phyloP scores from a whole-genome alignment of 108 stramenopile genomes.

The Cyclotella choctawhatcheeana region DNA sequence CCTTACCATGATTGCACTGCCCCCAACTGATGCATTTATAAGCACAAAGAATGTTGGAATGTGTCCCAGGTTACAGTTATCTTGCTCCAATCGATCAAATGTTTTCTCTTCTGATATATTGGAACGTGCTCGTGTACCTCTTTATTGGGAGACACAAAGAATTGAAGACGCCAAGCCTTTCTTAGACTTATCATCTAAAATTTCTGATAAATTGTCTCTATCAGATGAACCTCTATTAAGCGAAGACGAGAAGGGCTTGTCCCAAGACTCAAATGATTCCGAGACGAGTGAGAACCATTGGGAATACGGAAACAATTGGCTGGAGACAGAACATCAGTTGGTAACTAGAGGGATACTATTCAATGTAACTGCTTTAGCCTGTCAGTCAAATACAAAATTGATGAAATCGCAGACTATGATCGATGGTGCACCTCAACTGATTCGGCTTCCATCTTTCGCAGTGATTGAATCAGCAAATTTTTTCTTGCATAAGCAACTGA shows the following conservation, averaged over 20 bases:
- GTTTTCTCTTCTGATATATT: constrained; percentile 24
- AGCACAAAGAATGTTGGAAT: background rate
- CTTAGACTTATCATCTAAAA: constrained; percentile 27
- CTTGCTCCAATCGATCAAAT: background rate
- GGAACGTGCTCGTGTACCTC: constrained; percentile 26
- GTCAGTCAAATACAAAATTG: background rate
- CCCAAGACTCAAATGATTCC: background rate
- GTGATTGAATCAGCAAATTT: constrained; percentile 31
- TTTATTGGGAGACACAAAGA: constrained; percentile 32
- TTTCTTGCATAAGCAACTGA: constrained; percentile 14
- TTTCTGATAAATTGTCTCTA: constrained; percentile 26
- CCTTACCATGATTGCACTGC: background rate
- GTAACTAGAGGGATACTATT: constrained; percentile 20
- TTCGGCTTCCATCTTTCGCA: constrained; percentile 34
- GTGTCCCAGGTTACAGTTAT: background rate
- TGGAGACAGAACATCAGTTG: constrained; percentile 28
- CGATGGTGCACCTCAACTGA: constrained; percentile 30
- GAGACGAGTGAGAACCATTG: background rate
- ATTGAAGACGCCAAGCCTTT: constrained; percentile 30
- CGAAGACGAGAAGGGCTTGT: too few species aligned
- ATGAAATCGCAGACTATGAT: constrained; percentile 19
- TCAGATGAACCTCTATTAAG: constrained; percentile 11
- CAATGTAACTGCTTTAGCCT: background rate
- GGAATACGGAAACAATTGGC: constrained; percentile 34
- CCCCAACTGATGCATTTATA: background rate